Evolutionary conservation across 139 green algal genomes (phyloP), one percentile per base, ranked within the genome.

Genomic region (Eudorina sp.): DNA sequence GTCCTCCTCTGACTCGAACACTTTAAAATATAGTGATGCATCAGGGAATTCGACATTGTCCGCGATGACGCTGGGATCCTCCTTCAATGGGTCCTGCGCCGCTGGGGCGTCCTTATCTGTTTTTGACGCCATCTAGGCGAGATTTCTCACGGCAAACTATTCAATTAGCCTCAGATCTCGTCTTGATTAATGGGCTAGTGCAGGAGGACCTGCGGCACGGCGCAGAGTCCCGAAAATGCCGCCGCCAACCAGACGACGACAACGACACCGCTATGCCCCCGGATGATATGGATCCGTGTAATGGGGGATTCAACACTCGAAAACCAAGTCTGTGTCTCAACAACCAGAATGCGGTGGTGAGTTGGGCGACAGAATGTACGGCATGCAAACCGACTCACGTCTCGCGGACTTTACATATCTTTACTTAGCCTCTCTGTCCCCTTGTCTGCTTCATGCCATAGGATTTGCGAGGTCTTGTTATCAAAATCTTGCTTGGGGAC

Each of bases 21-120:
- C 93, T 70, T 91, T 92, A 48, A 95, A 95, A 83, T 94, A 95
- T 1, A 95, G 83, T 2, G 90, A 74, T 0, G 93, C 91, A 34
- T 86, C 78, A 18, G 93, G 93, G 84, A 94, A 95, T 25, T 88
- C 23, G 1, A 48, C 68, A 6, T 81, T 18, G 34, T 88, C 83
- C 36, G 5, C 9, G 31, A 88, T 58, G 19, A 81, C 68, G 27
- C 43, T 81, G 41, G 83, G 83, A 72, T 81, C 48, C 83, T 82
- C 48, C 83, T 72, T 72, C 25, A 90, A 46, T 4, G 76, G 76
- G 62, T 82, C 60, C 46, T 74, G 29, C 25, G 74, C 36, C 19
- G 29, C 73, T 43, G 46, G 53, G 19, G 53, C 58, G 18, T 90
- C 75, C 58, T 69, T 73, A 14, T 46, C 74, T 31, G 85, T 85